Evolutionary conservation across 176 grass and related monocot genomes (phyloP).

Genomic region (Leersia perrieri): DNA sequence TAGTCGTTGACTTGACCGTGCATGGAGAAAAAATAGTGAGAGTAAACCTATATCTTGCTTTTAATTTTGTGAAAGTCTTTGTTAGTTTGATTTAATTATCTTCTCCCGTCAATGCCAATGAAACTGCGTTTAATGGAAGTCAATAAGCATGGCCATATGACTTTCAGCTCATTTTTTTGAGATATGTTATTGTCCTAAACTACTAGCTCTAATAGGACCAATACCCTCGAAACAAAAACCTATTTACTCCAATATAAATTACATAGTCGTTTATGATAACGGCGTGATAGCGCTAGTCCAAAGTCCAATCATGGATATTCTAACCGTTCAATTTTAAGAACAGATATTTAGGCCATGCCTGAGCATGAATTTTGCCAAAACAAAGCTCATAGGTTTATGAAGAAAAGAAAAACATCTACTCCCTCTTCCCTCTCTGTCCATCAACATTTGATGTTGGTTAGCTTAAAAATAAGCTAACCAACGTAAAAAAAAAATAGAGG

Average conservation of each 20-base stretch:
- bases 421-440: too few species aligned
- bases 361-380: background rate
- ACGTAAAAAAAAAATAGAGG: too few species aligned
- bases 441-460: too few species aligned
- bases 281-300: background rate
- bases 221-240: background rate
- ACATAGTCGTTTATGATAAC: background rate
- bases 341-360: background rate
- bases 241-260: background rate
- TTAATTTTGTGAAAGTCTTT: conserved; percentile 1
- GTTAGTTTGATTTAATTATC: background rate
- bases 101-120: background rate
- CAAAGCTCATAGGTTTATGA: too few species aligned
- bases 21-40: background rate
- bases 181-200: background rate
- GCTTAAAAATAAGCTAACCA: too few species aligned
- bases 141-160: background rate
- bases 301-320: background rate
- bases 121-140: background rate
- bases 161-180: background rate
- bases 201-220: background rate
- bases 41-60: background rate
- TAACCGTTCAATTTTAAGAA: background rate
- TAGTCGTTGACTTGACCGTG: background rate
- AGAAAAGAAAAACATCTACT: too few species aligned